Evolutionary conservation across 1,139 yeast genomes (phyloP).

Genomic region (Sugiyamaella xylanicola): DNA sequence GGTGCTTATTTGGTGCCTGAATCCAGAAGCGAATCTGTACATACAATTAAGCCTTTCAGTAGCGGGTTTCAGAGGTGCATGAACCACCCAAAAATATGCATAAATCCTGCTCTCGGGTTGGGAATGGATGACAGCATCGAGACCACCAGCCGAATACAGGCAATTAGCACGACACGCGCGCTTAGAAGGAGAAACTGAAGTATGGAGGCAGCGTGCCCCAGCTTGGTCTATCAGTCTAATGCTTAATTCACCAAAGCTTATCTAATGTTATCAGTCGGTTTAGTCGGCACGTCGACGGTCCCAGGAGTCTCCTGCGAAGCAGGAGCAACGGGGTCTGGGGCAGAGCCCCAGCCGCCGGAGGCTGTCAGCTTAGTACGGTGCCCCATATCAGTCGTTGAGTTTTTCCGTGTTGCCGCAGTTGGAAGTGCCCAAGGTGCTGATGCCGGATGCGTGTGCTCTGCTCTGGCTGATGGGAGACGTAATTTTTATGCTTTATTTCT

Average conservation of each 20-base stretch:
- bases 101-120: slow-evolving; percentile 5
- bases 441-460: no score
- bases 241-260: not conserved
- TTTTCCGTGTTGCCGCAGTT: no score
- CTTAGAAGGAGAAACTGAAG: not conserved
- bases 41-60: not conserved
- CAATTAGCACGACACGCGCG: no score
- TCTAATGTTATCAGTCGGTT: no score
- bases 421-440: no score
- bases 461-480: no score
- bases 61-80: slow-evolving; percentile 13
- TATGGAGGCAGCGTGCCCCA: not conserved
- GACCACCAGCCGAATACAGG: no score
- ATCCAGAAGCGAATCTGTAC: slow-evolving; percentile 7
- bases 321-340: not conserved
- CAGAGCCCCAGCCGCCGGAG: slow-evolving; percentile 3
- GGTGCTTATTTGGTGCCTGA: not conserved
- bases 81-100: slow-evolving; percentile 5
- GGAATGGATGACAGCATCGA: not conserved
- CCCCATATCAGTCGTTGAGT: no score
- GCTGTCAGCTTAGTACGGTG: no score
- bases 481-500: no score
- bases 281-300: no score
- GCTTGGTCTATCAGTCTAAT: not conserved
- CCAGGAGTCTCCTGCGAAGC: not conserved